phyloP scores from a whole-genome alignment of 2,329 filamentous ascomycete genomes.

The Mycocentrospora acerina region DNA sequence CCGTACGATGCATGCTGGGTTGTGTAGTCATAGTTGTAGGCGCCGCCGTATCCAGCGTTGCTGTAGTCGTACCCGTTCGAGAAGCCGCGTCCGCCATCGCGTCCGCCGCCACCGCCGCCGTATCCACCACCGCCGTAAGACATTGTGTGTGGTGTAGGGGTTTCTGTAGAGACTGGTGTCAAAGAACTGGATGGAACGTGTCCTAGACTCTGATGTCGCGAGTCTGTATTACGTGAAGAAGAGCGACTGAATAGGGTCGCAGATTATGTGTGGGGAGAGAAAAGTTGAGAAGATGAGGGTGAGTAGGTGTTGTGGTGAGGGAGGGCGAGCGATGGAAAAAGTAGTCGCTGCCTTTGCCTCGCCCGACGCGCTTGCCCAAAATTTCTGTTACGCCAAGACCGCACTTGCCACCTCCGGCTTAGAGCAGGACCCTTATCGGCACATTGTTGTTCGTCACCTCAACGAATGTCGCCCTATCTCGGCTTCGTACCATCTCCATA shows the following conservation, averaged over 20 bases:
- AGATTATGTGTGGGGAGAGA: constrained; percentile 16
- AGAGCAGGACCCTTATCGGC: constrained; percentile 1
- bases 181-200: constrained; percentile 28
- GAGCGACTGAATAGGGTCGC: constrained; percentile 30
- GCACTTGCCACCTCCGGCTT: constrained; percentile 13
- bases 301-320: constrained; percentile 17
- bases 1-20: constrained; percentile 48
- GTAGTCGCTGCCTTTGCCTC: constrained; percentile 23
- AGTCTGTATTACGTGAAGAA: constrained; percentile 17
- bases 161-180: constrained; percentile 37
- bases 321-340: constrained; percentile 24
- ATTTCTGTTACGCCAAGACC: constrained; percentile 16
- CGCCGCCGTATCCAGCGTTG: constrained; percentile 47
- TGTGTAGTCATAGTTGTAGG: constrained; percentile 51
- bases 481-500: too few relatives aligned
- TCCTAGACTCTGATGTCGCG: constrained; percentile 14
- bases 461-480: not conserved
- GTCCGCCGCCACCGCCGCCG: constrained; percentile 52
- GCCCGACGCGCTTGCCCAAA: constrained; percentile 25
- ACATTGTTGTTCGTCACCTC: constrained; percentile 1
- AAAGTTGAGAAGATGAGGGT: constrained; percentile 19
- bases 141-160: constrained; percentile 59
- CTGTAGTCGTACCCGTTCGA: constrained; percentile 55
- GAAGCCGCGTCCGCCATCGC: constrained; percentile 52
- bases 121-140: constrained; percentile 64